Conservation (phyloP, 257 asterid genomes). For the Plantago ovata region DNA sequence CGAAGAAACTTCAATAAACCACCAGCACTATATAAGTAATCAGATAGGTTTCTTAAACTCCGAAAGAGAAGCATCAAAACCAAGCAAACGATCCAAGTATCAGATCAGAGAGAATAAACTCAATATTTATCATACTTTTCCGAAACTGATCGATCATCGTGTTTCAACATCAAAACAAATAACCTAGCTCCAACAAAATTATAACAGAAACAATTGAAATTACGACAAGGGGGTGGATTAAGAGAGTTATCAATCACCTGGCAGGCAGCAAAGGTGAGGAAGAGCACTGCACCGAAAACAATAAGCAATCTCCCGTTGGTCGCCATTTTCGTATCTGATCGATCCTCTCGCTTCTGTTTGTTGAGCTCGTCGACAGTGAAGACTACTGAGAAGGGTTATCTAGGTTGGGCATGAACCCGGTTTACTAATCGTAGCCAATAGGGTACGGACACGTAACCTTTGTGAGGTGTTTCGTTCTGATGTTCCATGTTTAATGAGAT, state of each 20-base stretch:
- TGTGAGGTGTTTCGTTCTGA: constrained; percentile 13
- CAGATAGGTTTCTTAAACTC: too few species aligned
- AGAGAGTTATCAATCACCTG: constrained; percentile 33
- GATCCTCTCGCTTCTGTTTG: constrained; percentile 1
- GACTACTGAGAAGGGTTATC: background rate
- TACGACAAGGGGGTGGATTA: background rate
- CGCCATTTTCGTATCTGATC: constrained; percentile 33
- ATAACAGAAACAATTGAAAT: background rate
- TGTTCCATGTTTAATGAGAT: too few species aligned
- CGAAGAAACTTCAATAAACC: background rate
- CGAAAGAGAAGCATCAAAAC: background rate
- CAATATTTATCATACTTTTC: background rate
- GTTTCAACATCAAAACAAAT: background rate
- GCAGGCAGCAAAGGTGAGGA: constrained; percentile 32
- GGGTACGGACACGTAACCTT: constrained; percentile 20
- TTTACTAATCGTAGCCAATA: background rate
- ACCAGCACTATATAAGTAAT: too few species aligned
- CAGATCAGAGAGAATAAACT: constrained; percentile 4
- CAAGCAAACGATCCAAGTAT: background rate
- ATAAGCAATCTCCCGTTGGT: constrained; percentile 17
- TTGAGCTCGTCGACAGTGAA: background rate
- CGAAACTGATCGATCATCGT: background rate
- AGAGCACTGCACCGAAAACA: constrained; percentile 28
- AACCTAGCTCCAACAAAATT: background rate
- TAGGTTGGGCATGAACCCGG: background rate